Conservation (phyloP, 345 rosid genomes). For the Brassica incana region DNA sequence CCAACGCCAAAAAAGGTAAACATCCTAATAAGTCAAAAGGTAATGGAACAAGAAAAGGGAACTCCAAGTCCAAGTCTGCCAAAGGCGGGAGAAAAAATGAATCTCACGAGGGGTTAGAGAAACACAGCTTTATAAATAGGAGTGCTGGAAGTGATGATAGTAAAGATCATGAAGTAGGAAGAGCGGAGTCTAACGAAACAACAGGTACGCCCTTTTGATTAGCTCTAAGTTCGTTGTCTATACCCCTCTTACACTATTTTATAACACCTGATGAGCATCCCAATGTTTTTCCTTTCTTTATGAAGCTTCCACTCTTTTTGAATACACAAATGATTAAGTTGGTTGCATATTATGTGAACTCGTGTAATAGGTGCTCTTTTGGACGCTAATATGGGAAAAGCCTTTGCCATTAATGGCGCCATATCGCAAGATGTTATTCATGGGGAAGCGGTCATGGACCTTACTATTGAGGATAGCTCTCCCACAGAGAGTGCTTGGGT, state of each 20-base stretch:
- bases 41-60: constrained; percentile 45
- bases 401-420: constrained; percentile 31
- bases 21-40: constrained; percentile 58
- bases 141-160: constrained; percentile 44
- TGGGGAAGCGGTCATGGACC: constrained; percentile 42
- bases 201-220: constrained; percentile 52
- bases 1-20: constrained; percentile 41
- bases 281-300: constrained; percentile 1
- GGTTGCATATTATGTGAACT: constrained; percentile 12
- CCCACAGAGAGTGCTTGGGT: constrained; percentile 83
- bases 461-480: constrained; percentile 42
- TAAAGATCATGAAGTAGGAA: constrained; percentile 36
- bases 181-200: constrained; percentile 20
- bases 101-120: constrained; percentile 40
- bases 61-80: constrained; percentile 48
- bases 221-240: constrained; percentile 9
- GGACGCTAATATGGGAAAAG: constrained; percentile 38
- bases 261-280: constrained; percentile 5
- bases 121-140: constrained; percentile 40
- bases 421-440: constrained; percentile 40
- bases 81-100: constrained; percentile 48
- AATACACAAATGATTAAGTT: constrained; percentile 10
- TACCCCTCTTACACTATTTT: neutral
- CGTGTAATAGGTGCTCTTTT: constrained; percentile 39
- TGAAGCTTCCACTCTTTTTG: constrained; percentile 17